Percentiles rank a stretch among this genome's conserved stretches.
Conservation (phyloP, 2,329 filamentous ascomycete species). For the Aspergillus bombycis region DNA sequence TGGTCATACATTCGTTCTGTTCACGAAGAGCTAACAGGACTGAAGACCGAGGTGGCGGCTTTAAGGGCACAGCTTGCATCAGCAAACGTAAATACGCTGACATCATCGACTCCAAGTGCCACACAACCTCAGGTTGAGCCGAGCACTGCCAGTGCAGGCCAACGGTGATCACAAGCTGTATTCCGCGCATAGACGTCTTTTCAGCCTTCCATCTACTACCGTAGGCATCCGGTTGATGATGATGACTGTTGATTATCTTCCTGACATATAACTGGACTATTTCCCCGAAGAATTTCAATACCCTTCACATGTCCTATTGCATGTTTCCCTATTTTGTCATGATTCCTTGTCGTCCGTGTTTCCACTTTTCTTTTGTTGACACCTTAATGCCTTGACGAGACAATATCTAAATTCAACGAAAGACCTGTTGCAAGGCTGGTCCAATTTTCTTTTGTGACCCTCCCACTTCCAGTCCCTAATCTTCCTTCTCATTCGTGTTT, state of each 20-base stretch:
- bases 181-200: neutral
- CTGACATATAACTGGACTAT: neutral
- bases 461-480: neutral
- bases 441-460: neutral
- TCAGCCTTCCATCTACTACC: neutral
- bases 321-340: conserved; percentile 10
- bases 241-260: neutral
- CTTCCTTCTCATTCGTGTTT: conserved; percentile 11
- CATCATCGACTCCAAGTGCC: conserved; percentile 20
- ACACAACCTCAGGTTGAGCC: conserved; percentile 19
- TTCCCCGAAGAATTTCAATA: conserved; percentile 4
- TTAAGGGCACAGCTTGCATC: conserved; percentile 46
- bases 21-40: conserved; percentile 43
- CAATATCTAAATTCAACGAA: neutral
- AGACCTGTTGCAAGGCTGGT: neutral
- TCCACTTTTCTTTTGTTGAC: conserved; percentile 2
- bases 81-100: conserved; percentile 27
- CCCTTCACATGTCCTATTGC: conserved; percentile 3
- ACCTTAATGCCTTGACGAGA: conserved; percentile 4
- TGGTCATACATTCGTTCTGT: conserved; percentile 49
- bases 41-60: conserved; percentile 46
- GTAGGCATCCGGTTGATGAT: neutral
- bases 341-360: conserved; percentile 5
- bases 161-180: conserved; percentile 18
- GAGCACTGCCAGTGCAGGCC: conserved; percentile 13